Conservation (phyloP, 192 early-diverging fungal genomes). For the Podila minutissima region DNA sequence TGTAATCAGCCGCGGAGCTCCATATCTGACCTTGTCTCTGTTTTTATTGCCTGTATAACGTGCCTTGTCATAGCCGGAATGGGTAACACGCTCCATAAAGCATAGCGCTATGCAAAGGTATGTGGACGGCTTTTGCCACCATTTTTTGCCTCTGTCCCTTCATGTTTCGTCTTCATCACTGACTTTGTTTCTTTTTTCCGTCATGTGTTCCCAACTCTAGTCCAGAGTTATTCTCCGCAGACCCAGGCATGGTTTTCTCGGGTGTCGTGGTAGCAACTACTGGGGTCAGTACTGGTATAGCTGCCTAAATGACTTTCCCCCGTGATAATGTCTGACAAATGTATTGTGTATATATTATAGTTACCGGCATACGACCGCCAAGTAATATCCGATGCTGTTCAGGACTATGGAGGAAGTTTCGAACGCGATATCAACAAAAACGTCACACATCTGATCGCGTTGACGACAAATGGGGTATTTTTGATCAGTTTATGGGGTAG, state of each 20-base stretch:
- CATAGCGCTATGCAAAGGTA: conserved; percentile 5
- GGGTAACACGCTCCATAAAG: conserved; percentile 15
- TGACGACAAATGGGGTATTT: conserved; percentile 27
- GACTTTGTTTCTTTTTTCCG: background rate
- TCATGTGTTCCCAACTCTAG: background rate
- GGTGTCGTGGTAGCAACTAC: conserved; percentile 35
- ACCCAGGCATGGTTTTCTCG: conserved; percentile 42
- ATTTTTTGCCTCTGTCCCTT: background rate
- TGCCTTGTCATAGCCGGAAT: conserved; percentile 13
- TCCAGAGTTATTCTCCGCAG: conserved; percentile 22
- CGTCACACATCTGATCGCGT: conserved; percentile 31
- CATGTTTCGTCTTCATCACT: background rate
- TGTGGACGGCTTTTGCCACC: conserved; percentile 2
- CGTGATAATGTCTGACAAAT: background rate
- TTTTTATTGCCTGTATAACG: background rate
- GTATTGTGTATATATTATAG: conserved; percentile 7
- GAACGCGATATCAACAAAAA: background rate
- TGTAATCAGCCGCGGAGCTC: background rate
- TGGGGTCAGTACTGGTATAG: conserved; percentile 1
- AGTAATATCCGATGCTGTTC: conserved; percentile 17
- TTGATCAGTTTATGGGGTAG: background rate
- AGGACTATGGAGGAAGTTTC: conserved; percentile 27
- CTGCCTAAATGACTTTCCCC: background rate
- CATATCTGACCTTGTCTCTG: background rate
- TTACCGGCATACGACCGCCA: conserved; percentile 31